phyloP scores from a whole-genome alignment of 1,284 basidiomycete species.

The Mycena sp. region DNA sequence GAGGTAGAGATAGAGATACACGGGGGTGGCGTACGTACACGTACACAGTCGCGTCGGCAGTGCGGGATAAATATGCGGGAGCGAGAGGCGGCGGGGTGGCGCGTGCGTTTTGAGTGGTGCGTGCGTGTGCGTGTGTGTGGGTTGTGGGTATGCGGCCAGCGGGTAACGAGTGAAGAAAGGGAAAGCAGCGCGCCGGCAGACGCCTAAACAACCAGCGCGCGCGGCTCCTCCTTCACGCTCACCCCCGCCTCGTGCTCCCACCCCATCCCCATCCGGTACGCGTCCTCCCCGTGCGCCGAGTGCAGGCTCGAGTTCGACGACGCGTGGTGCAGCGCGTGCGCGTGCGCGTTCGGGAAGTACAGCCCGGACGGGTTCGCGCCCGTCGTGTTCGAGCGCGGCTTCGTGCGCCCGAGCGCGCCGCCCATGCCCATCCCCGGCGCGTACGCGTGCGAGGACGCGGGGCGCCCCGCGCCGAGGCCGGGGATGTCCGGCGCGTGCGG shows the following conservation, averaged over 20 bases:
- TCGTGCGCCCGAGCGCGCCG: conserved; percentile 26
- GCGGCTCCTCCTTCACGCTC: conserved; percentile 31
- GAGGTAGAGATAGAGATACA: conserved; percentile 16
- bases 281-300: background rate
- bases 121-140: background rate
- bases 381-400: conserved; percentile 29
- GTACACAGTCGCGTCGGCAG: too few species aligned
- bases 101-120: background rate
- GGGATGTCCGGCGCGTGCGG: conserved; percentile 31
- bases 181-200: too few species aligned
- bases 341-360: background rate
- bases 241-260: too few species aligned
- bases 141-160: background rate
- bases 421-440: too few species aligned
- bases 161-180: background rate
- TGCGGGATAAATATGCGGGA: background rate
- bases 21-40: too few species aligned
- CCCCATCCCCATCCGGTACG: background rate
- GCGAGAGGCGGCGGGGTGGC: background rate
- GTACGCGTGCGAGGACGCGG: background rate
- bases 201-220: conserved; percentile 18
- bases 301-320: conserved; percentile 10
- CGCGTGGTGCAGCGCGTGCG: conserved; percentile 20
- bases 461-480: background rate
- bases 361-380: conserved; percentile 13